These are phyloP conservation scores for Pichia cabralensis DNA, from an alignment of 805 yeast species.

Conservation along the genomic window DNA sequence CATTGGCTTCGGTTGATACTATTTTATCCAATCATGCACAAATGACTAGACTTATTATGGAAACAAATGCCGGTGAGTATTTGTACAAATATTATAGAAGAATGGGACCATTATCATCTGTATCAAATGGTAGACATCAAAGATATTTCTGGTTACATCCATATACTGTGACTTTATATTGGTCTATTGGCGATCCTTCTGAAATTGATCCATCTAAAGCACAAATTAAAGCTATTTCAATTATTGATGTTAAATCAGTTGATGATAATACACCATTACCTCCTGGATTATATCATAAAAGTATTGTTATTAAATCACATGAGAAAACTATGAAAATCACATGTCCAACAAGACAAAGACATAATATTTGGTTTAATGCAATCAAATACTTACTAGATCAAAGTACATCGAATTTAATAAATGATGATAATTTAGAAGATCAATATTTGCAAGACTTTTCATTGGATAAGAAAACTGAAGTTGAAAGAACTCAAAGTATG, in stretches of 20 bases:
- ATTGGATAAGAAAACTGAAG: constrained; percentile 19
- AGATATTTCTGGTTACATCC: constrained; percentile 97
- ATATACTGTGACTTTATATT: constrained; percentile 77
- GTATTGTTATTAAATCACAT: constrained; percentile 61
- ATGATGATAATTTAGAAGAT: constrained; percentile 36
- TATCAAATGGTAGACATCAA: constrained; percentile 77
- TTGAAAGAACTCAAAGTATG: constrained; percentile 22
- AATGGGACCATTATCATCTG: constrained; percentile 61
- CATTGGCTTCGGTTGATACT: constrained; percentile 37
- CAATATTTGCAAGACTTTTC: constrained; percentile 22
- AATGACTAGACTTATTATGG: constrained; percentile 80
- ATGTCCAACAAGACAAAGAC: constrained; percentile 79
- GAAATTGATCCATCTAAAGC: constrained; percentile 54
- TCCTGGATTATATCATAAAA: constrained; percentile 77
- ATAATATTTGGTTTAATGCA: constrained; percentile 85
- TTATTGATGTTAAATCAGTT: constrained; percentile 66
- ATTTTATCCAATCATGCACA: constrained; percentile 59
- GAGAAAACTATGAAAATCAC: constrained; percentile 66
- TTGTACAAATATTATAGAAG: constrained; percentile 76
- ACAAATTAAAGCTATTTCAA: constrained; percentile 72
- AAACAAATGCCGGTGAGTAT: constrained; percentile 88
- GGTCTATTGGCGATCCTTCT: constrained; percentile 80
- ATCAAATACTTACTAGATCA: constrained; percentile 64
- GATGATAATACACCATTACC: constrained; percentile 83
- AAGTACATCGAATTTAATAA: constrained; percentile 46